phyloP scores from a whole-genome alignment of 495 filamentous ascomycete species.

The Penicillium alfredii region DNA sequence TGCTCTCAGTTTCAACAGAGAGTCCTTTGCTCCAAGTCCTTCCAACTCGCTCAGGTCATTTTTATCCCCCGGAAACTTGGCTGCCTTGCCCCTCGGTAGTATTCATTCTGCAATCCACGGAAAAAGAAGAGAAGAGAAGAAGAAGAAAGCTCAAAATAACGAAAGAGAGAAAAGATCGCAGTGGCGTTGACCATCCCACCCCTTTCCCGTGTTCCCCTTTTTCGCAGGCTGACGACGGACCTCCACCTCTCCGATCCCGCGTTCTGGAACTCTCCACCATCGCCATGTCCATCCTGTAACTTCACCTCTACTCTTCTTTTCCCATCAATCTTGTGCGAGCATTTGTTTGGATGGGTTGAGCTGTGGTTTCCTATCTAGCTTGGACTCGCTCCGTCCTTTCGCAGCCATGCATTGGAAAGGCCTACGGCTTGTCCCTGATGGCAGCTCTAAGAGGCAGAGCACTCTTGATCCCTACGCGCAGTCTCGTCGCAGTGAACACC shows the following conservation, averaged over 20 bases:
- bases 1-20: background rate
- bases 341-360: conserved; percentile 19
- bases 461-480: conserved; percentile 28
- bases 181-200: background rate
- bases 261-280: conserved; percentile 26
- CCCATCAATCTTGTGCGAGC: background rate
- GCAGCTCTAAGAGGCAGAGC: conserved; percentile 36
- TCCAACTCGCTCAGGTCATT: conserved; percentile 18
- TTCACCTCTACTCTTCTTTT: background rate
- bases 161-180: conserved; percentile 3
- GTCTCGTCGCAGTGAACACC: conserved; percentile 39
- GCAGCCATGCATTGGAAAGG: conserved; percentile 46
- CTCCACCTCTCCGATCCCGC: conserved; percentile 19
- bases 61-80: conserved; percentile 10
- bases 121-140: too few species aligned
- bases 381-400: conserved; percentile 9
- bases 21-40: too few species aligned
- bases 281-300: conserved; percentile 14
- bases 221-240: conserved; percentile 22
- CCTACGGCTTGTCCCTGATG: conserved; percentile 36
- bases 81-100: conserved; percentile 20
- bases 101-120: too few species aligned
- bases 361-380: background rate
- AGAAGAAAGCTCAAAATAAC: conserved; percentile 1
- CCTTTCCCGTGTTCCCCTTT: conserved; percentile 26